Percentiles rank a stretch among this genome's conserved stretches.
Evolutionary conservation across 805 yeast genomes (phyloP).

Genomic region (Saccharomycopsis sp.): DNA sequence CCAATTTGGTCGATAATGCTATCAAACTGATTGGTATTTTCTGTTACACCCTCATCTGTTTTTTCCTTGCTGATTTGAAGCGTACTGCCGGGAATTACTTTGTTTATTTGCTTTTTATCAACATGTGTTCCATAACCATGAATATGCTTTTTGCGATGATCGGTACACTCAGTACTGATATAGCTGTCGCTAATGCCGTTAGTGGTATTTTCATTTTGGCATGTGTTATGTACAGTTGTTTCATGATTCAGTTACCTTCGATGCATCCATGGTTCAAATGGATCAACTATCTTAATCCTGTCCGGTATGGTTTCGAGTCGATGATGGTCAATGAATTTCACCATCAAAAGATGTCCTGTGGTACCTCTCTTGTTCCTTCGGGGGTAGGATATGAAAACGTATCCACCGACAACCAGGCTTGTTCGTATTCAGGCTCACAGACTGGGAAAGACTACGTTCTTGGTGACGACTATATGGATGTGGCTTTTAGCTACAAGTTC

Average conservation of each 20-base stretch:
- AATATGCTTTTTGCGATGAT: constrained; percentile 46
- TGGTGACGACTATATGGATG: constrained; percentile 52
- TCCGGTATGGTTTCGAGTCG: constrained; percentile 54
- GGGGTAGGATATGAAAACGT: constrained; percentile 47
- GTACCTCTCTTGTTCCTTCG: constrained; percentile 46
- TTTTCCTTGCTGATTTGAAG: constrained; percentile 50
- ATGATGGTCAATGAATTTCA: constrained; percentile 62
- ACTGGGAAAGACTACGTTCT: constrained; percentile 46
- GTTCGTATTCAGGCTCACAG: constrained; percentile 54
- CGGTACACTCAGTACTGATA: constrained; percentile 43
- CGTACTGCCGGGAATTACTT: constrained; percentile 49
- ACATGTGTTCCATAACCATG: constrained; percentile 40
- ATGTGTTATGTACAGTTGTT: constrained; percentile 56
- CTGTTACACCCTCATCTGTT: constrained; percentile 41
- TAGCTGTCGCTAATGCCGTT: constrained; percentile 53
- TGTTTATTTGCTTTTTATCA: constrained; percentile 39
- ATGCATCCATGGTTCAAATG: constrained; percentile 72
- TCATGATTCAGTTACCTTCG: constrained; percentile 49
- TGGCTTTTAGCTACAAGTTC: constrained; percentile 44
- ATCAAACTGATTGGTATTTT: constrained; percentile 43
- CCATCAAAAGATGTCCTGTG: constrained; percentile 48
- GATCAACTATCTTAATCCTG: constrained; percentile 53
- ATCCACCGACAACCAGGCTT: constrained; percentile 37
- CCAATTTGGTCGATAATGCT: constrained; percentile 56
- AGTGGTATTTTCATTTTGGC: constrained; percentile 49